phyloP scores from a whole-genome alignment of 2,329 filamentous ascomycete genomes.

The Fusarium newnesense region DNA sequence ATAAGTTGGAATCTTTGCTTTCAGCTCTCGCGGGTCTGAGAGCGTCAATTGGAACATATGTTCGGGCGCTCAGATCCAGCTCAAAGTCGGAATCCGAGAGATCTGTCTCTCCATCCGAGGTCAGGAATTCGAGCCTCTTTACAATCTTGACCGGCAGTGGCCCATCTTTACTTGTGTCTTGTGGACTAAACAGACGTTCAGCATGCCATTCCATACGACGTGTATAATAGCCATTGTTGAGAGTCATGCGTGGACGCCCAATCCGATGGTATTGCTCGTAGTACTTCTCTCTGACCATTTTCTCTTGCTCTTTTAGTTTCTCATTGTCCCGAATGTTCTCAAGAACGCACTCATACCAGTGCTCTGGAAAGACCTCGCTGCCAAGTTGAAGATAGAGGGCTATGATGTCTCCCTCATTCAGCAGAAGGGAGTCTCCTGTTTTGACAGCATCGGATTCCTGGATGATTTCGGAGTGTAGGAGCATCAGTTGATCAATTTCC shows the following conservation, averaged over 20 bases:
- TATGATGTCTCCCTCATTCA: not conserved
- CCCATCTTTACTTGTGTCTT: accelerated
- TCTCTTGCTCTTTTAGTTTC: not conserved
- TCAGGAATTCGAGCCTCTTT: not conserved
- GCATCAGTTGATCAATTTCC: not conserved
- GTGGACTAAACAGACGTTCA: not conserved
- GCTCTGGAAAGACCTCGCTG: accelerated
- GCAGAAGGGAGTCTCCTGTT: accelerated
- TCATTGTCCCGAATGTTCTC: not conserved
- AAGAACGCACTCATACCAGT: not conserved
- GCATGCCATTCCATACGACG: not conserved
- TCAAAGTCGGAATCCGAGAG: not conserved
- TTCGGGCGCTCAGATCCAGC: not conserved
- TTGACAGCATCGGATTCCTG: not conserved
- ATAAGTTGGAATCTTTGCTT: too few species aligned
- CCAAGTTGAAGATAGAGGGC: accelerated
- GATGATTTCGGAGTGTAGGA: not conserved
- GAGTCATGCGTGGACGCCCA: not conserved
- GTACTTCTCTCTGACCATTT: not conserved
- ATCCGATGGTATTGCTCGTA: not conserved
- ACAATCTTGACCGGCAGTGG: accelerated
- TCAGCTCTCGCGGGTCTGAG: not conserved
- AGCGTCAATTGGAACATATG: accelerated
- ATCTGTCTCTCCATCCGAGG: too few species aligned
- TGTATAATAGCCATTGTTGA: not conserved